These are phyloP conservation scores for Entomortierella chlamydospora DNA, from an alignment of 192 early-diverging fungal species.

Conservation along the genomic window DNA sequence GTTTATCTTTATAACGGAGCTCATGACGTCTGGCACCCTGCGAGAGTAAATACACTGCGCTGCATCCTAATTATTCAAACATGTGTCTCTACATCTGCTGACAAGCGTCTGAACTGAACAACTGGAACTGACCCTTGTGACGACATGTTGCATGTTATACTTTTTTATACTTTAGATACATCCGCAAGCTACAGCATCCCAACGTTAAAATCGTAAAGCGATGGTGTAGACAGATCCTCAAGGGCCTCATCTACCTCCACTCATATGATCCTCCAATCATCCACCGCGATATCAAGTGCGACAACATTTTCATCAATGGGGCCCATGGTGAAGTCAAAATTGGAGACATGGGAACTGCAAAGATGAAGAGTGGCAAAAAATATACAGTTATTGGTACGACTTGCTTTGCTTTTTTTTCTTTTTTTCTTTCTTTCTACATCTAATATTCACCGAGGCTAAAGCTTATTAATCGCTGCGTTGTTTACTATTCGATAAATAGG, in stretches of 20 bases:
- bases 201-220: constrained; percentile 82
- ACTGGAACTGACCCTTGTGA: background rate
- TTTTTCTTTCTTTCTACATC: too few species aligned
- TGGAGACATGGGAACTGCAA: constrained; percentile 87
- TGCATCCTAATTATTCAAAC: background rate
- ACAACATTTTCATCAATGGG: constrained; percentile 90
- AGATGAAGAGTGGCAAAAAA: constrained; percentile 88
- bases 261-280: constrained; percentile 84
- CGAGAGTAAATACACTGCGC: constrained; percentile 64
- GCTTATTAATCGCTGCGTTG: too few species aligned
- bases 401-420: too few species aligned
- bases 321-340: constrained; percentile 87
- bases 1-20: constrained; percentile 85
- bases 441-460: too few species aligned
- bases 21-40: constrained; percentile 87
- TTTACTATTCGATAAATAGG: constrained; percentile 24
- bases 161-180: constrained; percentile 60
- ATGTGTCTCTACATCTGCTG: background rate
- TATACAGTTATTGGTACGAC: constrained; percentile 82
- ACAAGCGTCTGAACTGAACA: background rate
- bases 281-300: constrained; percentile 87
- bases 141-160: too few species aligned
- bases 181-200: constrained; percentile 75
- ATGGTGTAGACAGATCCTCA: constrained; percentile 83
- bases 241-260: constrained; percentile 81